These are phyloP conservation scores for Polygonum maritimum DNA, from an alignment of 148 eudicot species.

Conservation along the genomic window DNA sequence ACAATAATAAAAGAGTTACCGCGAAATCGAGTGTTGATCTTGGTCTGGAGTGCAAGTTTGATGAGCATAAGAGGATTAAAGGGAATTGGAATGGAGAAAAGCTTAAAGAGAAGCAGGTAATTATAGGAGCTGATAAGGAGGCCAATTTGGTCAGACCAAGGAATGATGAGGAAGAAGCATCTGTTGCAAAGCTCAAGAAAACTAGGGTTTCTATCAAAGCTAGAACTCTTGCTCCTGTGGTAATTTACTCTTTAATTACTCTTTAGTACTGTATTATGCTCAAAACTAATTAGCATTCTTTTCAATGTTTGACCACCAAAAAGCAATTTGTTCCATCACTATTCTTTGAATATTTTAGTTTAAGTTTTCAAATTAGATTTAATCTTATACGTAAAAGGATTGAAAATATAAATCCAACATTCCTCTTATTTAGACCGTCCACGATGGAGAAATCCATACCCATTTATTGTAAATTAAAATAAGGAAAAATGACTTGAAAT, in stretches of 20 bases:
- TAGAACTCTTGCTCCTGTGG: slow-evolving; percentile 42
- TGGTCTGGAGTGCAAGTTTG: slow-evolving; percentile 24
- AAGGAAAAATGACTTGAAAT: too few relatives aligned
- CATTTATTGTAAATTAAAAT: too few relatives aligned
- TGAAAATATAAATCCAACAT: too few relatives aligned
- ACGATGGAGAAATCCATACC: too few relatives aligned
- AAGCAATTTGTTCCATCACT: too few relatives aligned
- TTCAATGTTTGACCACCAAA: not conserved
- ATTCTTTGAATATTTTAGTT: too few relatives aligned
- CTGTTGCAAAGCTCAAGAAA: slow-evolving; percentile 35
- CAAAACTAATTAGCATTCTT: too few relatives aligned
- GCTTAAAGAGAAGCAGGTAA: slow-evolving; percentile 6
- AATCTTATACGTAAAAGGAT: too few relatives aligned
- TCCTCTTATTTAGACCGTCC: too few relatives aligned
- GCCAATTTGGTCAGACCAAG: slow-evolving; percentile 20
- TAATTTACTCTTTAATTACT: slow-evolving; percentile 17
- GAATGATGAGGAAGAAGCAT: not conserved
- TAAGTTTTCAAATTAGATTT: too few relatives aligned
- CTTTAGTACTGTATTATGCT: not conserved
- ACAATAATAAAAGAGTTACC: not conserved
- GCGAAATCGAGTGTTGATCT: slow-evolving; percentile 10
- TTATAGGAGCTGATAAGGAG: slow-evolving; percentile 12
- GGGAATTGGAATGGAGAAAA: slow-evolving; percentile 12
- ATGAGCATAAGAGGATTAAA: slow-evolving; percentile 15
- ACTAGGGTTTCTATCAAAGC: slow-evolving; percentile 54